phyloP scores from a whole-genome alignment of 495 filamentous ascomycete species.

The Aspergillus taichungensis region DNA sequence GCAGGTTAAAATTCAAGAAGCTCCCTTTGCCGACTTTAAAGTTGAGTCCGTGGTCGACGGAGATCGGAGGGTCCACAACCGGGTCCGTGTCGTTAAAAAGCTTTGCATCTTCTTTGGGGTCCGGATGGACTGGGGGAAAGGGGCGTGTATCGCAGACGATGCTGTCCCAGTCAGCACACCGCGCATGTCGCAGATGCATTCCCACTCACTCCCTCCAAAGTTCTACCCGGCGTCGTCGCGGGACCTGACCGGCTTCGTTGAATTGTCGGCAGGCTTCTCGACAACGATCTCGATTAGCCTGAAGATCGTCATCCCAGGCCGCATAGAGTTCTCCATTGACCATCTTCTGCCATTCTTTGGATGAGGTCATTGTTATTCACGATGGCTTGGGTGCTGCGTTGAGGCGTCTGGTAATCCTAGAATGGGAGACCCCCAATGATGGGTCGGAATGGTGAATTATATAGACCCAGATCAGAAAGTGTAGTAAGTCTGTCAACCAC shows the following conservation, averaged over 20 bases:
- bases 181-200: neutral
- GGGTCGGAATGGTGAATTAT: neutral
- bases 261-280: constrained; percentile 48
- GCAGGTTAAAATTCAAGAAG: constrained; percentile 66
- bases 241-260: constrained; percentile 46
- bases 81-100: constrained; percentile 49
- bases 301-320: constrained; percentile 44
- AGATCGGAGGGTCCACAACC: constrained; percentile 58
- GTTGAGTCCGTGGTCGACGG: constrained; percentile 68
- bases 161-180: constrained; percentile 21
- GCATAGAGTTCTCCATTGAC: constrained; percentile 33
- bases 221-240: constrained; percentile 48
- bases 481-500: too few relatives aligned
- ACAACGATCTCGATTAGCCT: constrained; percentile 49
- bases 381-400: neutral
- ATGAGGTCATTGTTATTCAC: constrained; percentile 15
- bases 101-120: constrained; percentile 47
- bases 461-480: neutral
- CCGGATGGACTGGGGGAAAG: constrained; percentile 44
- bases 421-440: too few relatives aligned
- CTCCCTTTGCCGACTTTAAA: constrained; percentile 54
- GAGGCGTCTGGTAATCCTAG: neutral
- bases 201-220: constrained; percentile 60
- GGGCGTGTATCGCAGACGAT: constrained; percentile 49
- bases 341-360: constrained; percentile 31